Evolutionary conservation across 2,329 filamentous ascomycete genomes (phyloP), one percentile per base, ranked within the genome.

Genomic region (Aschersonia sp.): DNA sequence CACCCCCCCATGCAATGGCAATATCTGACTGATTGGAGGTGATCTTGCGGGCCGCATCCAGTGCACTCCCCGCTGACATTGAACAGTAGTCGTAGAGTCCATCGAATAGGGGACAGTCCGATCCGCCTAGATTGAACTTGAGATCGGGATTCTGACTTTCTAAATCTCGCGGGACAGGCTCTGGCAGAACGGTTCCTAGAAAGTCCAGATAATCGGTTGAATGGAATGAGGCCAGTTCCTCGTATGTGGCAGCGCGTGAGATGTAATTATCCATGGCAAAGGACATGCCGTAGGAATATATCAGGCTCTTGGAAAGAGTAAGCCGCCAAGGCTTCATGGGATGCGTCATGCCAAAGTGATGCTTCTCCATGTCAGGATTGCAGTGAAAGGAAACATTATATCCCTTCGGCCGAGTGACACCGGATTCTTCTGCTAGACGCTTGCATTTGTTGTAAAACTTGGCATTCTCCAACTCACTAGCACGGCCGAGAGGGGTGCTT

Each of bases 311-410:
- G 48, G 92, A 94, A 48, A 98, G 75, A 12, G 89, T 95, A 53
- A 98, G 71, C 37, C 92, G 86, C 90, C 92, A 97, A 50, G 92
- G 92, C 65, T 98, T 98, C 92, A 98, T 98, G 22, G 92, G 92
- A 70, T 98, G 92, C 8, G 87, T 89, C 67, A 87, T 84, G 54
- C 92, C 92, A 63, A 98, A 98, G 65, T 98, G 92, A 66, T 97
- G 90, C 61, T 85, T 84, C 68, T 98, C 92, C 62, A 97, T 94
- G 50, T 87, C 81, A 1, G 89, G 86, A 59, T 95, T 95, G 67
- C 88, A 87, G 64, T 98, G 92, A 66, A 89, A 97, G 8, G 90
- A 95, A 44, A 98, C 90, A 32, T 77, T 88, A 67, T 94, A 89
- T 55, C 88, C 89, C 59, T 84, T 82, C 2, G 90, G 89, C 37